These are phyloP conservation scores for Backusella psychrophila DNA, from an alignment of 192 early-diverging fungal species.

Conservation along the genomic window DNA sequence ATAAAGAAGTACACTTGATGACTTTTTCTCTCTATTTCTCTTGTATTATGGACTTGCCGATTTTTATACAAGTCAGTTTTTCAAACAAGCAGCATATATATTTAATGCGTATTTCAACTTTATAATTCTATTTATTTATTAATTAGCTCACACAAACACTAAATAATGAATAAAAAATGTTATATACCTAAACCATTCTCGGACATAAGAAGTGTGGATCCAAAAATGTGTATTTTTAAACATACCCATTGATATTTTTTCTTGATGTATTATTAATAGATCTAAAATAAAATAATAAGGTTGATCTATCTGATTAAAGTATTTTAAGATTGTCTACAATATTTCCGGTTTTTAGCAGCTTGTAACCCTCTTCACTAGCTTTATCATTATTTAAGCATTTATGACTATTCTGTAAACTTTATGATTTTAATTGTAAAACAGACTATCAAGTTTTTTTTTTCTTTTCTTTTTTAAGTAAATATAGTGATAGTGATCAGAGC, in stretches of 20 bases:
- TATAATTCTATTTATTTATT: neutral
- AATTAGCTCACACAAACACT: neutral
- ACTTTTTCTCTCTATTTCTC: no score
- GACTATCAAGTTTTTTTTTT: no score
- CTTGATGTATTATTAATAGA: neutral
- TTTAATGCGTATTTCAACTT: neutral
- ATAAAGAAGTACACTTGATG: no score
- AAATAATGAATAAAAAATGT: neutral
- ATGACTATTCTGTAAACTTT: no score
- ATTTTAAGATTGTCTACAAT: neutral
- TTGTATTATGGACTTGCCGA: no score
- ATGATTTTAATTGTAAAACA: no score
- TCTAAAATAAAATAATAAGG: neutral
- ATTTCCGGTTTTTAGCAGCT: neutral
- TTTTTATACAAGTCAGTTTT: neutral
- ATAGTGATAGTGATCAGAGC: neutral
- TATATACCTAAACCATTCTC: neutral
- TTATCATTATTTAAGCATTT: no score
- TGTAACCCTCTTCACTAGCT: neutral
- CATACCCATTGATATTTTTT: neutral
- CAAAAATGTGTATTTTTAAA: neutral
- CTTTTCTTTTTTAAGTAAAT: neutral
- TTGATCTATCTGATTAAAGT: neutral
- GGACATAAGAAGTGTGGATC: neutral
- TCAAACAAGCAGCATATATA: neutral